Evolutionary conservation across 345 rosid genomes (phyloP).

Genomic region (Melastoma malabathricum): DNA sequence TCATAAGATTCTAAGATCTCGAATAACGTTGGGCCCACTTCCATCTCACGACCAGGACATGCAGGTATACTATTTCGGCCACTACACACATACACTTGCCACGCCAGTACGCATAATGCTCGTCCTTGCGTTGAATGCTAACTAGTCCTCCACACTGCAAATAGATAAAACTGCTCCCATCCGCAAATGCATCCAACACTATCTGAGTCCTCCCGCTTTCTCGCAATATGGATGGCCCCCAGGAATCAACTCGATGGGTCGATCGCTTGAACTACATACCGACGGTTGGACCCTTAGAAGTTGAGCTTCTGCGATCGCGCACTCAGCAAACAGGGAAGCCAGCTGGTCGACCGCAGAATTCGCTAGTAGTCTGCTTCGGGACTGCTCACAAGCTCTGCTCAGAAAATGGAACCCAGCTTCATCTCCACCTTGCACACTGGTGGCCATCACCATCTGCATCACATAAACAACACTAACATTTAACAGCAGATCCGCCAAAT

Average conservation of each 20-base stretch:
- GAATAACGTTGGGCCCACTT: too few relatives aligned
- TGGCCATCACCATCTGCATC: constrained; percentile 72
- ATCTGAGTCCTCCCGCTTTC: constrained; percentile 73
- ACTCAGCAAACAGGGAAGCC: constrained; percentile 14
- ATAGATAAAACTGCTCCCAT: constrained; percentile 92
- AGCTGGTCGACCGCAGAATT: constrained; percentile 55
- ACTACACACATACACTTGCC: constrained; percentile 10
- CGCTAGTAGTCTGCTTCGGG: constrained; percentile 37
- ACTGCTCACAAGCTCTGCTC: constrained; percentile 62
- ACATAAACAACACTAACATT: constrained; percentile 4
- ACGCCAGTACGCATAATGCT: constrained; percentile 87
- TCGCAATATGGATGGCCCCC: constrained; percentile 56
- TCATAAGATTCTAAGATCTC: too few relatives aligned
- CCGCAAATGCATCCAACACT: constrained; percentile 76
- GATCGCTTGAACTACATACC: constrained; percentile 7
- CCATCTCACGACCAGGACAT: too few relatives aligned
- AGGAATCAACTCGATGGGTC: constrained; percentile 18
- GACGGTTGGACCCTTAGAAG: constrained; percentile 27
- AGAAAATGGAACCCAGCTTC: constrained; percentile 52
- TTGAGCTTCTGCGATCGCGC: constrained; percentile 67
- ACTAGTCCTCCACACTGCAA: constrained; percentile 92
- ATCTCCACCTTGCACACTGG: constrained; percentile 65
- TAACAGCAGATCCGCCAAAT: neutral
- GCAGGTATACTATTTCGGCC: too few relatives aligned
- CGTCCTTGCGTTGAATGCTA: constrained; percentile 69